phyloP scores from a whole-genome alignment of 202 grass and related monocot genomes.

The Musa balbisiana region DNA sequence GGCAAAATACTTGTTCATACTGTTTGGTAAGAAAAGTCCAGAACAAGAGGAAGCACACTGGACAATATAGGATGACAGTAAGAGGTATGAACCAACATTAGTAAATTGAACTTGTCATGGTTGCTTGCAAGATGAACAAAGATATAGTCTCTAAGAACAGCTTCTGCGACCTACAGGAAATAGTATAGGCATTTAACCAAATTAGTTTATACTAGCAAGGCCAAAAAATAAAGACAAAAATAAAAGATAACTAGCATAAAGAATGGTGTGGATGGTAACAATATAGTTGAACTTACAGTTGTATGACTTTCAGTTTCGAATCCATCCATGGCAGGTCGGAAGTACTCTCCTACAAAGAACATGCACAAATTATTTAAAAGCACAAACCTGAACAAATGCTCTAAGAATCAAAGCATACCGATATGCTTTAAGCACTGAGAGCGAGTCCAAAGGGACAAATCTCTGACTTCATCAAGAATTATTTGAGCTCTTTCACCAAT shows the following conservation, averaged over 20 bases:
- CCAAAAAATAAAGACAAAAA: background rate
- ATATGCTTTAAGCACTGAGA: slow-evolving; percentile 71
- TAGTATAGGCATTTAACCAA: background rate
- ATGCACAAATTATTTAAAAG: slow-evolving; percentile 20
- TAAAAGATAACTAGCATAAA: background rate
- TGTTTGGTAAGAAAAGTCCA: no score
- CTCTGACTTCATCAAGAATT: slow-evolving; percentile 85
- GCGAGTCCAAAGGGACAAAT: slow-evolving; percentile 58
- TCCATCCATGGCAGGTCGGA: slow-evolving; percentile 73
- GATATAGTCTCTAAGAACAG: slow-evolving; percentile 74
- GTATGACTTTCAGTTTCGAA: slow-evolving; percentile 63
- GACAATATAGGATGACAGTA: background rate
- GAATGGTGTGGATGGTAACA: slow-evolving; percentile 1
- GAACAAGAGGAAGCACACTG: no score
- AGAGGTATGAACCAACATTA: slow-evolving; percentile 54
- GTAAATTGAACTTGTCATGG: slow-evolving; percentile 77
- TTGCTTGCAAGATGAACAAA: slow-evolving; percentile 68
- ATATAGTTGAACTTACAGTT: slow-evolving; percentile 42
- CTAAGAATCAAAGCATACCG: slow-evolving; percentile 43
- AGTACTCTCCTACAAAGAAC: slow-evolving; percentile 63
- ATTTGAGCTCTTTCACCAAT: slow-evolving; percentile 93
- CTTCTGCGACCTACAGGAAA: slow-evolving; percentile 79
- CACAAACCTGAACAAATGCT: slow-evolving; percentile 14
- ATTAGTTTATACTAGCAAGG: background rate
- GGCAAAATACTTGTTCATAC: background rate